Base-by-base conservation (phyloP, 1,284 basidiomycete genomes). In the Cerrena zonata region DNA sequence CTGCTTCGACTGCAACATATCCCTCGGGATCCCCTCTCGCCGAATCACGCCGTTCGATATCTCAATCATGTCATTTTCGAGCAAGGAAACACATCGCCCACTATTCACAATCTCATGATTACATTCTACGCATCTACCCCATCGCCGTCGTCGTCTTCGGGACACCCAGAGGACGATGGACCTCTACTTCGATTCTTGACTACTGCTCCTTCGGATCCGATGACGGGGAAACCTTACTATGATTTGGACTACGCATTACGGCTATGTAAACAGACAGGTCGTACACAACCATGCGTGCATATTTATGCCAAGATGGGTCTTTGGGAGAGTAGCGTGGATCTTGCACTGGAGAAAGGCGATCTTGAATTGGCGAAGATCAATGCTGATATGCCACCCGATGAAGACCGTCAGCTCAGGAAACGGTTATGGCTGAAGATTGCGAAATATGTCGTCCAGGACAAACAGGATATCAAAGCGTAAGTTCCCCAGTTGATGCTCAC, bases 381-480 rank as follows among this genome's bases (percentile, higher is more conserved):
- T 62, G 94, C 94, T 2, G 91, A 97, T 63, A 89, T 89, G 77
- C 91, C 92, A 1, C 58, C 58, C 2, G 89, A 91, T 57, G 92
- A 94, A 52, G 93, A 97, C 62, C 81, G 83, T 51, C 80, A 83
- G 39, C 67, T 98, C 54, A 75, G 90, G 57, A 97, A 95, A 75
- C 94, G 95, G 69, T 74, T 99, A 40, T 99, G 96, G 96, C 75
- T 99, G 52, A 96, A 95, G 74, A 94, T 98, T 57, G 96, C 96
- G 12, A 87, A 88, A 61, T 94, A 96, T 69, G 94, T 99, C 30
- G 94, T 99, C 5, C 91, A 96, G 63, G 91, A 96, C 65, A 92
- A 95, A 73, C 88, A 94, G 61, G 95, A 98, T 61, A 95, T 99
- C 71, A 96, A 97, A 73, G 85, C 91, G 91, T 94, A 67, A 58